A percentile compares a stretch with the other conserved stretches of the same genome.
Conservation (phyloP, 2,329 filamentous ascomycete species). For the Aureobasidium vineae region DNA sequence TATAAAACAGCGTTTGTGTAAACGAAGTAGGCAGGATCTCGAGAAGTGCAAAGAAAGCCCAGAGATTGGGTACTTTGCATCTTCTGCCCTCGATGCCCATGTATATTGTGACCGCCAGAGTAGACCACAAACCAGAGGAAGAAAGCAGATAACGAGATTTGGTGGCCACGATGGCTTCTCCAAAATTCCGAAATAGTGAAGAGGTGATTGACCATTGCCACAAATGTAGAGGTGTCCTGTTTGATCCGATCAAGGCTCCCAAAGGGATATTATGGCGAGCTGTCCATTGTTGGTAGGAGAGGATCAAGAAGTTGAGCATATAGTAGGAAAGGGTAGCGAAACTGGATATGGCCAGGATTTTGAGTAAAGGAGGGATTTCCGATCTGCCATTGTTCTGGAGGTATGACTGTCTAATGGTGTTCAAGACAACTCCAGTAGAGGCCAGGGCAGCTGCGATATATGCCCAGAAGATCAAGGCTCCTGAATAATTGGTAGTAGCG, state of each 20-base stretch:
- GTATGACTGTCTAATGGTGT: constrained; percentile 24
- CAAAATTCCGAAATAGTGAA: constrained; percentile 38
- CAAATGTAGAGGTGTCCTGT: constrained; percentile 26
- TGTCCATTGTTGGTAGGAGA: constrained; percentile 37
- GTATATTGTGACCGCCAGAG: constrained; percentile 33
- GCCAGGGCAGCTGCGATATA: constrained; percentile 37
- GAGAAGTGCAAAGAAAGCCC: constrained; percentile 38
- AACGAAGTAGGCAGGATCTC: constrained; percentile 41
- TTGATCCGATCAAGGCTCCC: constrained; percentile 16
- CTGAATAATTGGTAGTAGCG: constrained; percentile 31
- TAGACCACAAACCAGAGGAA: constrained; percentile 32
- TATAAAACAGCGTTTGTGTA: constrained; percentile 38
- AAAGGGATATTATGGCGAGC: constrained; percentile 8
- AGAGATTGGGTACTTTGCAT: constrained; percentile 34
- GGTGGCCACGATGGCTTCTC: constrained; percentile 35
- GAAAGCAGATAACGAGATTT: constrained; percentile 33
- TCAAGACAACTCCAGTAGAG: constrained; percentile 30
- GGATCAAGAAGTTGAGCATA: constrained; percentile 39
- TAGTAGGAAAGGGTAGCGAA: constrained; percentile 37
- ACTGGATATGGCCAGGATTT: constrained; percentile 33
- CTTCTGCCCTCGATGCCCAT: constrained; percentile 35
- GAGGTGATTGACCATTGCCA: constrained; percentile 39
- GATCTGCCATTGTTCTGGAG: constrained; percentile 1
- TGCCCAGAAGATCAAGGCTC: constrained; percentile 38
- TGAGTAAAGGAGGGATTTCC: constrained; percentile 29